phyloP scores from a whole-genome alignment of 495 filamentous ascomycete species.

The Penicillium malachiteum region DNA sequence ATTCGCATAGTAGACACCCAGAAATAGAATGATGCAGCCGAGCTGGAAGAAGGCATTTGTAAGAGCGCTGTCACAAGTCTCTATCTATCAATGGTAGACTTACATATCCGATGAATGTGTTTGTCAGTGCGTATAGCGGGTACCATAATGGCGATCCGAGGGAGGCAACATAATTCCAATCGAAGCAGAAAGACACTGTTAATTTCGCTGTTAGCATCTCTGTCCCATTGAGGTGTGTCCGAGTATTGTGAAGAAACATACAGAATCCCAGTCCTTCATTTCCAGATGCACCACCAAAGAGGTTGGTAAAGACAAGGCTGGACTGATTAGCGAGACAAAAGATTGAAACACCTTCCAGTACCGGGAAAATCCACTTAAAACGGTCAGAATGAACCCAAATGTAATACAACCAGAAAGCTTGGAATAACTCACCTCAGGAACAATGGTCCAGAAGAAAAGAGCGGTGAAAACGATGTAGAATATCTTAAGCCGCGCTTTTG shows the following conservation, averaged over 20 bases:
- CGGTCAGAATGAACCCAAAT: slow-evolving; percentile 9
- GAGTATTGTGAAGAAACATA: background rate
- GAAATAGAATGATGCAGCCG: slow-evolving; percentile 38
- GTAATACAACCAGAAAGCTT: too few relatives aligned
- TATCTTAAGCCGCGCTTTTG: slow-evolving; percentile 13
- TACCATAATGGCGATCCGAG: slow-evolving; percentile 27
- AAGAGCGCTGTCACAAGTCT: background rate
- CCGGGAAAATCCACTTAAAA: slow-evolving; percentile 34
- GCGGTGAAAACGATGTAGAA: slow-evolving; percentile 22
- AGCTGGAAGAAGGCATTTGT: slow-evolving; percentile 2
- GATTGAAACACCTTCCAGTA: slow-evolving; percentile 48
- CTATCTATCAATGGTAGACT: background rate
- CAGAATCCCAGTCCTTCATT: slow-evolving; percentile 45
- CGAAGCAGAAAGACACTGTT: slow-evolving; percentile 31
- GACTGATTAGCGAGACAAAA: slow-evolving; percentile 43
- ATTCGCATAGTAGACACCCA: slow-evolving; percentile 46
- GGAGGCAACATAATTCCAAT: slow-evolving; percentile 49
- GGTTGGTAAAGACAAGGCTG: slow-evolving; percentile 44
- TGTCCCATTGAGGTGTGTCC: background rate
- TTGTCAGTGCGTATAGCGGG: slow-evolving; percentile 34
- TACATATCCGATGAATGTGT: slow-evolving; percentile 40
- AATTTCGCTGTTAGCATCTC: background rate
- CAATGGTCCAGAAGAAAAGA: slow-evolving; percentile 42
- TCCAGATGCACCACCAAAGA: slow-evolving; percentile 52
- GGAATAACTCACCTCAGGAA: slow-evolving; percentile 46